Percentiles rank a stretch among this genome's conserved stretches.
These are phyloP conservation scores for Podospora pseudocomata DNA, from an alignment of 495 filamentous ascomycete species.

Conservation along the genomic window DNA sequence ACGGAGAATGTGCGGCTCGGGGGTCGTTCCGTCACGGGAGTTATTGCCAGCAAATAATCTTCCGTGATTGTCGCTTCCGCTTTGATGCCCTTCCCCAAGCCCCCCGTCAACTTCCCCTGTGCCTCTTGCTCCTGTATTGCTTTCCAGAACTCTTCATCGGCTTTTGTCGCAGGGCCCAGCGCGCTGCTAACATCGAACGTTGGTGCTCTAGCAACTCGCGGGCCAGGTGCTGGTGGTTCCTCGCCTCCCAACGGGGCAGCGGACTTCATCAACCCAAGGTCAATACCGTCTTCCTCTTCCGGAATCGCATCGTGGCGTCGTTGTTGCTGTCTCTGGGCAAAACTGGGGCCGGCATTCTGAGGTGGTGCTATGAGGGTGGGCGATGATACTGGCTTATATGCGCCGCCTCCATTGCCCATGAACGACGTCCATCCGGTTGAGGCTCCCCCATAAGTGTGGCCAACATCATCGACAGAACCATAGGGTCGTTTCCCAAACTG, in stretches of 20 bases:
- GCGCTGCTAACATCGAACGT: conserved; percentile 39
- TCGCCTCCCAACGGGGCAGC: conserved; percentile 33
- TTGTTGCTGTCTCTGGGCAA: conserved; percentile 22
- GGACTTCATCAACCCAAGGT: conserved; percentile 37
- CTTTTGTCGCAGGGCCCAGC: conserved; percentile 35
- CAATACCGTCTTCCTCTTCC: conserved; percentile 43
- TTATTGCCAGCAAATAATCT: conserved; percentile 39
- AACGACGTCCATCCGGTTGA: conserved; percentile 17
- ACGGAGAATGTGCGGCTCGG: conserved; percentile 32
- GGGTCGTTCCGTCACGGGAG: conserved; percentile 32
- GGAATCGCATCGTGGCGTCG: conserved; percentile 34
- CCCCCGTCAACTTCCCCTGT: conserved; percentile 47
- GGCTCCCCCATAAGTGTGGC: conserved; percentile 16
- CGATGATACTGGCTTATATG: conserved; percentile 35
- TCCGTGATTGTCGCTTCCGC: conserved; percentile 38
- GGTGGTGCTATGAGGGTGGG: conserved; percentile 9
- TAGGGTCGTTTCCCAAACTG: background rate
- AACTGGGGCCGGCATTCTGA: conserved; percentile 17
- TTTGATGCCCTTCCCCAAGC: conserved; percentile 44
- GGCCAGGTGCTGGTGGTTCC: conserved; percentile 14
- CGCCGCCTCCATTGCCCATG: conserved; percentile 17
- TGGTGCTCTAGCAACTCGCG: conserved; percentile 15
- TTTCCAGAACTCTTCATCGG: conserved; percentile 39
- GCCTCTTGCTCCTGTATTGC: conserved; percentile 44
- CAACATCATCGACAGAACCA: conserved; percentile 3